Base-by-base conservation (phyloP, 495 filamentous ascomycete genomes). In the Chaetomidium leptoderma region DNA sequence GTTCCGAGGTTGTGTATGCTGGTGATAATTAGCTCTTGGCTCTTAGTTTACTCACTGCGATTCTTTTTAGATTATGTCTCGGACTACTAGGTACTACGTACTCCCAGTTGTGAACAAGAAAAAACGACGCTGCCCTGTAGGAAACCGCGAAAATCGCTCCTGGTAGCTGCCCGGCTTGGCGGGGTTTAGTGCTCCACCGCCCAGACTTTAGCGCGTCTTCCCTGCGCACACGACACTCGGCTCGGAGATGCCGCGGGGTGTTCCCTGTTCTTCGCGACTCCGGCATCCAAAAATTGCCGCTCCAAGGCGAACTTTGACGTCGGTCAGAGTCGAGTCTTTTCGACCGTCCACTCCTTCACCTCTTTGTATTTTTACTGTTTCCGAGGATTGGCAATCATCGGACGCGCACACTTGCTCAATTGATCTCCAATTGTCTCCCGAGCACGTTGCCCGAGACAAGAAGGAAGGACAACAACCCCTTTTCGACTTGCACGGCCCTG, bases 241-340 rank as follows among this genome's bases (percentile, higher is more conserved):
- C 32, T 9, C 1, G 32, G n/a, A n/a, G 9, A n/a, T n/a, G n/a
- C n/a, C n/a, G n/a, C 35, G 35, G 49, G 49, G 49, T 37, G 49
- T 29, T 17, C 36, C 49, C 8, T 23, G 23, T 39, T 23, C 8
- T 24, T n/a, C n/a, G n/a, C n/a, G n/a, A n/a, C 42, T 46, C 26
- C 53, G 44, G 45, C 44, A 40, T 9, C 35, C 33, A 39, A 57
- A 47, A 57, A 57, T 57, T 49, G 24, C 54, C 44, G 33, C 54
- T 49, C 19, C 44, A 13, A 27, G 35, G 35, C 54, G 3, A 42
- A 30, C 14, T 56, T 48, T 57, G 45, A 50, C 26, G 54, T 42
- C 45, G 44, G 13, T 26, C 14, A 16, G 36, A 19, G 45, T 49
- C 32, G 23, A 17, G 14, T 49, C 24, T 47, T 37, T 37, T 35